Percentiles rank a stretch among this genome's conserved stretches.
phyloP scores from a whole-genome alignment of 2,329 filamentous ascomycete species.

The Hypoxylon sp. region DNA sequence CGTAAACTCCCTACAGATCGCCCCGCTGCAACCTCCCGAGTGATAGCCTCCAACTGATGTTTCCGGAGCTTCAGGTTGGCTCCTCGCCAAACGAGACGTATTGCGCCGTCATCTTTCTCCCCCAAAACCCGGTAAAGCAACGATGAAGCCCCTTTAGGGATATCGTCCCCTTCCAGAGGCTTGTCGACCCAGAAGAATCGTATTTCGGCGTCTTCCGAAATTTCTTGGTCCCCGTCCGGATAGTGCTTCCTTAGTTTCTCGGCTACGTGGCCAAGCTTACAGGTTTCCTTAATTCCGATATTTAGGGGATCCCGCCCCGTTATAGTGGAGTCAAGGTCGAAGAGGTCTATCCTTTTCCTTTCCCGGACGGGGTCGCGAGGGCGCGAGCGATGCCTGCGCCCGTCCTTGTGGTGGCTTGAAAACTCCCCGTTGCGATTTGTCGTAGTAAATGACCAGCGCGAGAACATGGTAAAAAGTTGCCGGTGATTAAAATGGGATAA shows the following conservation, averaged over 20 bases:
- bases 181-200: conserved; percentile 39
- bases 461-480: conserved; percentile 36
- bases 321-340: conserved; percentile 46
- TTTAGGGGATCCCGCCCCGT: conserved; percentile 36
- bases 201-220: conserved; percentile 41
- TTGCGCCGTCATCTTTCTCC: conserved; percentile 38
- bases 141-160: conserved; percentile 32
- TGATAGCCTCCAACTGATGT: conserved; percentile 33
- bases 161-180: conserved; percentile 31
- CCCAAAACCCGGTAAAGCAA: conserved; percentile 46
- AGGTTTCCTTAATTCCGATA: conserved; percentile 39
- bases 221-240: conserved; percentile 13
- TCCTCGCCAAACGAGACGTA: conserved; percentile 41
- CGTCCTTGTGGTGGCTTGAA: conserved; percentile 25
- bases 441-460: conserved; percentile 29
- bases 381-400: conserved; percentile 14
- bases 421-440: conserved; percentile 20
- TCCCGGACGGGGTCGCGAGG: conserved; percentile 24
- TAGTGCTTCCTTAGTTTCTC: conserved; percentile 37
- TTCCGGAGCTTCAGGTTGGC: conserved; percentile 26
- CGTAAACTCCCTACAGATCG: conserved; percentile 52
- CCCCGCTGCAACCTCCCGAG: conserved; percentile 47
- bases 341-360: conserved; percentile 43
- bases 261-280: conserved; percentile 34
- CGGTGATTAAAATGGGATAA: conserved; percentile 11